These are phyloP conservation scores for Cytospora mali DNA, from an alignment of 2,329 filamentous ascomycete species.

Conservation along the genomic window DNA sequence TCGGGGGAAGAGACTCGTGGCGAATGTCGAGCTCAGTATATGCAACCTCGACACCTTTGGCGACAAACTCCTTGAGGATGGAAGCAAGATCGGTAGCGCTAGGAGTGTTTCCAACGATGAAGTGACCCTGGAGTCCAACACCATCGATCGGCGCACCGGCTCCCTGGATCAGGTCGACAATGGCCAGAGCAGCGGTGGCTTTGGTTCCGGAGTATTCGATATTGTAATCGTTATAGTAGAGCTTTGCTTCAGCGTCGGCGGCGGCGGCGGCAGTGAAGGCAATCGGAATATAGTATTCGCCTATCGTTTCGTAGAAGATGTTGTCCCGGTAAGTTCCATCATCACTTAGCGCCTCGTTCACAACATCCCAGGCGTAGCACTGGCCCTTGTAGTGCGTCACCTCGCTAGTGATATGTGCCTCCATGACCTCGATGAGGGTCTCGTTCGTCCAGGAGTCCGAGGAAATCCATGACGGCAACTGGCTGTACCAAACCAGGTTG, in stretches of 20 bases:
- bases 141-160: slow-evolving; percentile 62
- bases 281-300: slow-evolving; percentile 58
- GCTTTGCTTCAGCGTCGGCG: slow-evolving; percentile 57
- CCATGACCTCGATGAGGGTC: slow-evolving; percentile 55
- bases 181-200: slow-evolving; percentile 45
- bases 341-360: slow-evolving; percentile 65
- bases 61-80: slow-evolving; percentile 53
- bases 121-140: slow-evolving; percentile 64
- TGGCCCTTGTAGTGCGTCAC: slow-evolving; percentile 60
- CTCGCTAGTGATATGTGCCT: slow-evolving; percentile 63
- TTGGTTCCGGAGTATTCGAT: slow-evolving; percentile 57
- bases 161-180: slow-evolving; percentile 49
- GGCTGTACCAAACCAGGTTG: slow-evolving; percentile 55
- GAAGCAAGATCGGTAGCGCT: slow-evolving; percentile 46
- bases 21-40: slow-evolving; percentile 66
- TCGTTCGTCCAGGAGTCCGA: slow-evolving; percentile 57
- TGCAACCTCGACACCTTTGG: slow-evolving; percentile 58
- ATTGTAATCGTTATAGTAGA: slow-evolving; percentile 56
- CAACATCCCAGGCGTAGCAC: slow-evolving; percentile 67
- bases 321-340: slow-evolving; percentile 51
- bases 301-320: slow-evolving; percentile 59
- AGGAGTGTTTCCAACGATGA: slow-evolving; percentile 57
- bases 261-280: slow-evolving; percentile 59
- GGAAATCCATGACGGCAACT: slow-evolving; percentile 53
- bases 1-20: slow-evolving; percentile 44